Evolutionary conservation across 345 rosid genomes (phyloP), one percentile per base, ranked within the genome.

Genomic region (Populus davidiana): DNA sequence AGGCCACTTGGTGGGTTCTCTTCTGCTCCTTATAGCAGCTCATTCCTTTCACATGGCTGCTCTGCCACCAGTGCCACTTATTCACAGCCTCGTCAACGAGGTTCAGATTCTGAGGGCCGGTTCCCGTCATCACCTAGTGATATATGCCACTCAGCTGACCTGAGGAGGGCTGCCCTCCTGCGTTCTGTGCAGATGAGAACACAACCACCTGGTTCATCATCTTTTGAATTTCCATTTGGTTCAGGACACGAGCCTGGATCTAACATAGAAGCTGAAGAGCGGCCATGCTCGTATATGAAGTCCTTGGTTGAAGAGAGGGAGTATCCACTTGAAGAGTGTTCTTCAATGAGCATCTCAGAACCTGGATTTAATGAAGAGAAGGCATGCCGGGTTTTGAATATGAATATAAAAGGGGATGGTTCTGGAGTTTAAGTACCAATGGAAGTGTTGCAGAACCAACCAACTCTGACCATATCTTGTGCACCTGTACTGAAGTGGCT

Each of bases 91-190:
- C 92, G 91, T 20, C 95, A 87, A 70, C 84, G 94, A 80, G 91
- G 92, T 43, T 94, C 97, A 4, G 97, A 96, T 59, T 90, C 99
- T 0, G 98, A 94, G 79, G 93, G 98, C 50, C 87, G 97, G 80
- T 89, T 96, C 81, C 98, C 98, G 0, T 96, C 98, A 38, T 94
- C 99, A 25, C 98, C 98, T 35, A 96, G 98, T 69, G 98, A 96
- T 81, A 96, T 96, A 74, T 92, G 98, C 79, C 97, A 96, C 86
- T 92, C 97, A 4, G 95, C 97, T 44, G 97, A 94, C 83, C 82
- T 96, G 78, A 90, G 97, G 74, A 91, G 97, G 75, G 89, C 97
- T 36, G 97, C 99, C 11, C 89, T 96, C 66, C 82, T 96, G 83
- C 90, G 97, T 78, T 96, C 98, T 33, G 97, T 96, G 77, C 97